These are phyloP conservation scores for Lunularia cruciata DNA, from an alignment of 225 moss, liverwort and hornwort species.

Conservation along the genomic window DNA sequence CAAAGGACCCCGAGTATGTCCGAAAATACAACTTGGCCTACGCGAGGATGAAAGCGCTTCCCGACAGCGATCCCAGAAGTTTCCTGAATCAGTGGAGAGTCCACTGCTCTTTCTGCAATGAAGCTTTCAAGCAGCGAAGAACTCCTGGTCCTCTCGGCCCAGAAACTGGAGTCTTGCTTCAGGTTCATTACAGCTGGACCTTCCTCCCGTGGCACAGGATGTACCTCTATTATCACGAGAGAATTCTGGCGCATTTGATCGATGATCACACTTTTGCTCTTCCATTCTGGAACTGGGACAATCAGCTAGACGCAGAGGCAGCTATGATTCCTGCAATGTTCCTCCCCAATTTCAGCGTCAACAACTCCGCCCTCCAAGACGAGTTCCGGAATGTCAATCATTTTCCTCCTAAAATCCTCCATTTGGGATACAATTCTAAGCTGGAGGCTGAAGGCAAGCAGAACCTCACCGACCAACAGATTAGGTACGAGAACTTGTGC, in stretches of 20 bases:
- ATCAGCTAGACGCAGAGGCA: too few species aligned
- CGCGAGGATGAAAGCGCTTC: constrained; percentile 42
- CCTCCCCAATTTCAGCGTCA: constrained; percentile 30
- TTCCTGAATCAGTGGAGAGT: too few species aligned
- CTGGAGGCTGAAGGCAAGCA: constrained; percentile 10
- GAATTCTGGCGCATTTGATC: neutral
- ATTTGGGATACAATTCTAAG: constrained; percentile 31
- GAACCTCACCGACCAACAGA: constrained; percentile 18
- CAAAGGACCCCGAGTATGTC: constrained; percentile 27
- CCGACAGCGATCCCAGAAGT: constrained; percentile 31
- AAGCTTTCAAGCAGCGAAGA: too few species aligned
- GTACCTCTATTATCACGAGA: neutral
- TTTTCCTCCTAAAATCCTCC: constrained; percentile 30
- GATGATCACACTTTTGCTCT: too few species aligned
- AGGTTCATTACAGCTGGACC: too few species aligned
- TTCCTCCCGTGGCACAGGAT: neutral
- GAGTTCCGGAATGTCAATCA: constrained; percentile 29
- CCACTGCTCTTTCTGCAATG: too few species aligned
- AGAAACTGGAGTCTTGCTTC: too few species aligned
- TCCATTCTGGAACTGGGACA: too few species aligned
- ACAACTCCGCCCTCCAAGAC: constrained; percentile 35
- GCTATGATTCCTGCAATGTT: constrained; percentile 4
- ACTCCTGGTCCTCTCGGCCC: too few species aligned
- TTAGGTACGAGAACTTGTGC: constrained; percentile 31
- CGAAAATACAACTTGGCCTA: constrained; percentile 47